Evolutionary conservation across 2,329 filamentous ascomycete species (phyloP), one percentile per base, ranked within the genome.

Genomic region (Exserohilum rostratum): DNA sequence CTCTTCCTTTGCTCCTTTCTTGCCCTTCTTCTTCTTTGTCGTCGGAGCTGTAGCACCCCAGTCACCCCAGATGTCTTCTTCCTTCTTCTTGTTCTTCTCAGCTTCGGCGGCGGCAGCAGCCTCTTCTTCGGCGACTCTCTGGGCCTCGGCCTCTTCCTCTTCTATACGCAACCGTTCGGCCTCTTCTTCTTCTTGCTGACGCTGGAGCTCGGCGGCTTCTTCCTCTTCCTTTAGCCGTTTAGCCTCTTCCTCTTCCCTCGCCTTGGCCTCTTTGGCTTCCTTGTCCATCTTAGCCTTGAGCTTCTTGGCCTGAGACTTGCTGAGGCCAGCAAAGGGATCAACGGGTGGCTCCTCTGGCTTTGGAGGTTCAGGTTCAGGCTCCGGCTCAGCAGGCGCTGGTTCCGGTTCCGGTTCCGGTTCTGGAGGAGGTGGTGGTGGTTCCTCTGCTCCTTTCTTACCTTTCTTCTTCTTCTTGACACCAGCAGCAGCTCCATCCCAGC

Each of bases 271-370:
- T 35, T 67, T 66, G 9, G 52, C 52, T 2, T 53, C 74, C 35
- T 65, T 66, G 33, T 67, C 71, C 65, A 78, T 76, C 54, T 76
- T 78, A 61, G 62, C 61, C 47, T 67, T 62, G 18, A 70, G 61
- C 60, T 65, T 71, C 58, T 69, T 72, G 48, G 55, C 68, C 35
- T 71, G 64, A 31, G 62, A 58, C 50, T 70, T 72, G 49, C 61
- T 69, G 25, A 72, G 63, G 22, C 66, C 67, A 18, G 62, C 61
- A 45, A 68, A 67, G 11, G 70, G 70, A 53, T 72, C 69, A 10
- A 65, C 60, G 33, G 68, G 70, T 55, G 59, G 69, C 30, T 72
- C 71, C 53, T 79, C 77, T n/a, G 71, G 70, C 55, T 76, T 75
- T 18, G 78, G 75, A 6, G 76, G 73, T 40, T 72, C 72, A 25